These are phyloP conservation scores for Fusarium musae DNA, from an alignment of 2,329 filamentous ascomycete species.

Conservation along the genomic window DNA sequence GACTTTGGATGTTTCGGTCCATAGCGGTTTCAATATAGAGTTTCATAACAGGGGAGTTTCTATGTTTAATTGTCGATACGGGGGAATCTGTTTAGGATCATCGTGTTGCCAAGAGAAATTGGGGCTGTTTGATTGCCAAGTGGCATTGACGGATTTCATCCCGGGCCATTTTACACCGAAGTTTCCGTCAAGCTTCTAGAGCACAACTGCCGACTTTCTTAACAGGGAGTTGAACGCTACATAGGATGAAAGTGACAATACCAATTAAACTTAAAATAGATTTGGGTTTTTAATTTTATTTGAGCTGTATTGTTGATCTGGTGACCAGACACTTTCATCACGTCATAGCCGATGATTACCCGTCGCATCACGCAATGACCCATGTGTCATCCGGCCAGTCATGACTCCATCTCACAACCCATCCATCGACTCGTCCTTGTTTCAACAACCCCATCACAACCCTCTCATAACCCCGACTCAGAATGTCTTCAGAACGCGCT, in stretches of 20 bases:
- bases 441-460: not conserved
- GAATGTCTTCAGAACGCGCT: constrained; percentile 20
- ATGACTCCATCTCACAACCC: constrained; percentile 9
- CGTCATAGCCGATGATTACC: constrained; percentile 39
- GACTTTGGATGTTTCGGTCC: not conserved
- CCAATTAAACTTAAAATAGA: not conserved
- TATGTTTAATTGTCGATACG: not conserved
- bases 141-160: constrained; percentile 10
- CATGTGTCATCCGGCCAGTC: not conserved
- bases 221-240: accelerated
- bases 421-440: not conserved
- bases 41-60: constrained; percentile 5
- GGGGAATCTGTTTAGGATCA: not conserved
- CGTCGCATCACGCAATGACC: constrained; percentile 18
- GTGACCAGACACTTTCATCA: not conserved
- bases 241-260: accelerated
- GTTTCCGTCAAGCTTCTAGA: not conserved
- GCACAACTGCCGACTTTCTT: accelerated
- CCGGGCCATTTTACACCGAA: not conserved
- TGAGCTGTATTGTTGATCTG: not conserved
- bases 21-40: constrained; percentile 19
- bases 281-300: not conserved
- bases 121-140: constrained; percentile 18
- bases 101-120: not conserved
- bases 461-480: not conserved